phyloP scores from a whole-genome alignment of 2,329 filamentous ascomycete genomes.

The Zarea fungicola region DNA sequence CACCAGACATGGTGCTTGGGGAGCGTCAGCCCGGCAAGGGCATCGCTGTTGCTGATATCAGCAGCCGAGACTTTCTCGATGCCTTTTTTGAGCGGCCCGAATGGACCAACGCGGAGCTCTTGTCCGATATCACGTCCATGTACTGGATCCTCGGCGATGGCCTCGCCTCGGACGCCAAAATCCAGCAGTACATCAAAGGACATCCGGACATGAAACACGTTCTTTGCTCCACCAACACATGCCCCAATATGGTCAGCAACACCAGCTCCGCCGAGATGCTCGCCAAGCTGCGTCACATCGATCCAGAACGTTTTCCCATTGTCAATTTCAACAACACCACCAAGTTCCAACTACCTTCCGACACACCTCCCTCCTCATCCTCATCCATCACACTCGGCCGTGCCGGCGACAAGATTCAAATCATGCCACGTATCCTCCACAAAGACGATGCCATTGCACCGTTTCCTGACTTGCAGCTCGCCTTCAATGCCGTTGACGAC shows the following conservation, averaged over 20 bases:
- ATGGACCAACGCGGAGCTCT: conserved; percentile 60
- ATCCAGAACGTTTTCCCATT: conserved; percentile 66
- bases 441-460: conserved; percentile 42
- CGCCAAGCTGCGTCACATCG: conserved; percentile 65
- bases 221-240: conserved; percentile 68
- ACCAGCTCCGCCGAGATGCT: conserved; percentile 61
- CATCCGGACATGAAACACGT: conserved; percentile 63
- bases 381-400: conserved; percentile 34
- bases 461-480: conserved; percentile 41
- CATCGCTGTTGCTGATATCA: conserved; percentile 75
- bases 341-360: conserved; percentile 18
- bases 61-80: conserved; percentile 63
- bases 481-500: conserved; percentile 33
- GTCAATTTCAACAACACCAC: conserved; percentile 58
- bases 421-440: conserved; percentile 43
- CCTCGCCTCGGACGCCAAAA: conserved; percentile 47
- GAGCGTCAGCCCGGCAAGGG: conserved; percentile 62
- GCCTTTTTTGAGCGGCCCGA: conserved; percentile 66
- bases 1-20: conserved; percentile 81
- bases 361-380: no score
- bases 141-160: conserved; percentile 77
- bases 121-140: conserved; percentile 61
- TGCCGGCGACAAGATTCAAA: conserved; percentile 38
- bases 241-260: conserved; percentile 69
- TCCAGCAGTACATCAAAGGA: conserved; percentile 65